These are phyloP conservation scores for Ganoderma sinense DNA, from an alignment of 1,284 basidiomycete species.

Conservation along the genomic window DNA sequence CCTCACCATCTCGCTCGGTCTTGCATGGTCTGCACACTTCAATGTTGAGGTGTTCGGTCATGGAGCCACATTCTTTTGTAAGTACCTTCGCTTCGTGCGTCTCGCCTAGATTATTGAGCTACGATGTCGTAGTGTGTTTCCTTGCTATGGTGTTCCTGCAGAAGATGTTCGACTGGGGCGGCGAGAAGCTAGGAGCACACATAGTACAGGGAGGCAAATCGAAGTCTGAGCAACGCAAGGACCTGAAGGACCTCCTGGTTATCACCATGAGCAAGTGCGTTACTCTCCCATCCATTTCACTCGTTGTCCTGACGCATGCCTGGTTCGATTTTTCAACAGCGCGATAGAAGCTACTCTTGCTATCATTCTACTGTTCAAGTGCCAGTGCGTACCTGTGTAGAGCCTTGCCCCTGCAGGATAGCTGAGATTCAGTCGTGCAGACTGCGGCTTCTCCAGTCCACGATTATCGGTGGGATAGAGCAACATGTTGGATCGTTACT, in stretches of 20 bases:
- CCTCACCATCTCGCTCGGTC: neutral
- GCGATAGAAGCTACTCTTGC: slow-evolving; percentile 68
- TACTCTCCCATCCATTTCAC: neutral
- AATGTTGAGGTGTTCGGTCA: neutral
- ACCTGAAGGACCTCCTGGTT: slow-evolving; percentile 63
- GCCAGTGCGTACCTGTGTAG: slow-evolving; percentile 58
- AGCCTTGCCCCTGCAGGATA: neutral
- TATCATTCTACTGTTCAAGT: slow-evolving; percentile 66
- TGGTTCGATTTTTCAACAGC: slow-evolving; percentile 29
- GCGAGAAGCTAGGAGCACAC: slow-evolving; percentile 65
- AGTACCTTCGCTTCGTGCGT: neutral
- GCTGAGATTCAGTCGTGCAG: slow-evolving; percentile 36
- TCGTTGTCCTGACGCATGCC: neutral
- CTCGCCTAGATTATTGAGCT: neutral
- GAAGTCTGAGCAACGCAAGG: slow-evolving; percentile 34
- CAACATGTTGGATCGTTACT: neutral
- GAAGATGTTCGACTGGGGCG: slow-evolving; percentile 64
- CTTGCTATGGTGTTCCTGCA: slow-evolving; percentile 63
- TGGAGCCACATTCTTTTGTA: neutral
- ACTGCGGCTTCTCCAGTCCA: slow-evolving; percentile 63
- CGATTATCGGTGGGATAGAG: slow-evolving; percentile 54
- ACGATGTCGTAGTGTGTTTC: slow-evolving; percentile 6
- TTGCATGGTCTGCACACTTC: slow-evolving; percentile 9
- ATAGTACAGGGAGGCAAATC: slow-evolving; percentile 40
- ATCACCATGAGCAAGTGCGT: slow-evolving; percentile 69